Conservation (phyloP, 2,329 filamentous ascomycete species). For the Leptographium radiaticola region DNA sequence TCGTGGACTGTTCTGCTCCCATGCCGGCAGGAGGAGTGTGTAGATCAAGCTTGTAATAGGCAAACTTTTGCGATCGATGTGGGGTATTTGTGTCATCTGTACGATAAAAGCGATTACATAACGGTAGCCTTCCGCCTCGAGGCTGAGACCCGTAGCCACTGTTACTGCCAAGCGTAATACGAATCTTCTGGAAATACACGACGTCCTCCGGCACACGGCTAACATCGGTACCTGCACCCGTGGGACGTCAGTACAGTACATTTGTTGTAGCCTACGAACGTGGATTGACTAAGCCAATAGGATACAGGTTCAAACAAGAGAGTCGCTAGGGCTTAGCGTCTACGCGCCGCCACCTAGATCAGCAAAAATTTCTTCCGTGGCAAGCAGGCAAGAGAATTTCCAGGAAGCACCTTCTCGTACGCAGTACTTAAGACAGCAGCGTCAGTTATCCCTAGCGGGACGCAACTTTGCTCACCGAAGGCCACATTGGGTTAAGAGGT, state of each 20-base stretch:
- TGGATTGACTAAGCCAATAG: background rate
- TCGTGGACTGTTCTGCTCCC: slow-evolving; percentile 44
- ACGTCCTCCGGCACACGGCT: too few relatives aligned
- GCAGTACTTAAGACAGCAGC: background rate
- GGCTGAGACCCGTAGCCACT: too few relatives aligned
- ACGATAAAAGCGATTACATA: background rate
- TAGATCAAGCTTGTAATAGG: background rate
- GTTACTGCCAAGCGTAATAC: too few relatives aligned
- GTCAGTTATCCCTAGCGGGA: background rate
- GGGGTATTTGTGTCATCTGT: background rate
- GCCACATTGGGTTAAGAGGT: slow-evolving; percentile 2
- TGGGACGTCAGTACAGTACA: too few relatives aligned
- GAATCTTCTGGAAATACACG: background rate
- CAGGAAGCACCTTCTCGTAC: background rate
- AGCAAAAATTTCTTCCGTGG: background rate
- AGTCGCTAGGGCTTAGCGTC: background rate
- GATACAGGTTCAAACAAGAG: background rate
- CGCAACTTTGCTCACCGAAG: background rate
- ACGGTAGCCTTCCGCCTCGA: too few relatives aligned
- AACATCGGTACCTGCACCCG: too few relatives aligned
- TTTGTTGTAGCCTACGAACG: too few relatives aligned
- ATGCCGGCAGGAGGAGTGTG: slow-evolving; percentile 18
- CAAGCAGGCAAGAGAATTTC: background rate
- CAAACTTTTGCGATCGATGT: background rate
- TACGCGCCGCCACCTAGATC: background rate